Conservation (phyloP, 768 basidiomycete genomes). For the Albatrellus ellisii region DNA sequence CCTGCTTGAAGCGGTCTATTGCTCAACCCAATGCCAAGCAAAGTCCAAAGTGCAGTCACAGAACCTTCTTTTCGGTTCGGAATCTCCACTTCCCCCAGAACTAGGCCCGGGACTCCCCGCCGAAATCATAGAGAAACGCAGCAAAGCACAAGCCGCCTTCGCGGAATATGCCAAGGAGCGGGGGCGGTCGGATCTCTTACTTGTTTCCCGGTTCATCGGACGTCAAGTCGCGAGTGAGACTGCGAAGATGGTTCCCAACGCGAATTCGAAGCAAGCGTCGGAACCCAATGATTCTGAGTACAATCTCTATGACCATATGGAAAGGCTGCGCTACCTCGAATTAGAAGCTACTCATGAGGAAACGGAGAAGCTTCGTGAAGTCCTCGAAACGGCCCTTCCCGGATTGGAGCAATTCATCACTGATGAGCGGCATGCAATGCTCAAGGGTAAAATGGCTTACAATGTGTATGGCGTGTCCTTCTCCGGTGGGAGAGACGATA, state of each 20-base stretch:
- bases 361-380: conserved; percentile 32
- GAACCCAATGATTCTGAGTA: conserved; percentile 30
- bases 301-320: conserved; percentile 61
- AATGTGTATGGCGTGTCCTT: conserved; percentile 67
- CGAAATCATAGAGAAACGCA: conserved; percentile 29
- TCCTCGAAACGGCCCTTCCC: conserved; percentile 49
- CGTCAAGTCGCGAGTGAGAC: conserved; percentile 58
- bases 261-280: conserved; percentile 42
- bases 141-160: conserved; percentile 46
- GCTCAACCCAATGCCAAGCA: conserved; percentile 54
- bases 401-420: conserved; percentile 62
- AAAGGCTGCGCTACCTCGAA: conserved; percentile 59
- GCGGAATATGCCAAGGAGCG: conserved; percentile 39
- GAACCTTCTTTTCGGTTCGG: conserved; percentile 57
- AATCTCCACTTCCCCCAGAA: conserved; percentile 40
- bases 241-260: conserved; percentile 46
- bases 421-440: conserved; percentile 44
- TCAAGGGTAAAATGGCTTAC: conserved; percentile 62
- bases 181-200: conserved; percentile 32
- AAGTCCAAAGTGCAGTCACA: conserved; percentile 47
- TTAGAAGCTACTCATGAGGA: conserved; percentile 36
- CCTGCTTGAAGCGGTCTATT: conserved; percentile 49
- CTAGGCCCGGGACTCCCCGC: conserved; percentile 22
- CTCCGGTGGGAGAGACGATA: conserved; percentile 53
- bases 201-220: conserved; percentile 62